Evolutionary conservation across 208 protist genomes (phyloP).

Genomic region (Crithidia sp.): DNA sequence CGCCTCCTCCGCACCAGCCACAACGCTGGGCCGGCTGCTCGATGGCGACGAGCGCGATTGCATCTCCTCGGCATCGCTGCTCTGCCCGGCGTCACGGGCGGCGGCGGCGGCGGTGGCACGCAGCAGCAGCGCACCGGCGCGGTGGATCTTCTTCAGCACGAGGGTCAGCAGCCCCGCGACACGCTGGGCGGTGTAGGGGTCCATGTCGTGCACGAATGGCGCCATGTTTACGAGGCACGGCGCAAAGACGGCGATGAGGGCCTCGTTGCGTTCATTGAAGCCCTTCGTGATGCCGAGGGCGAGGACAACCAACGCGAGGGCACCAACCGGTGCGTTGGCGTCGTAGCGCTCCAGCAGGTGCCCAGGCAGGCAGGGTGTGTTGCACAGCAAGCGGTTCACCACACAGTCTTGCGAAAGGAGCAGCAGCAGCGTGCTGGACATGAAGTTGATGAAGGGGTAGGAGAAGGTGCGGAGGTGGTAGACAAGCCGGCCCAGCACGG

Average conservation of each 20-base stretch:
- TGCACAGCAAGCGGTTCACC: conserved; percentile 57
- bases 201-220: conserved; percentile 70
- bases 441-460: conserved; percentile 82
- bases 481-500: conserved; percentile 42
- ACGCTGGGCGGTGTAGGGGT: conserved; percentile 69
- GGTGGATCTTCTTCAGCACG: conserved; percentile 56
- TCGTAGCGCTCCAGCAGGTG: conserved; percentile 43
- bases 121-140: conserved; percentile 22
- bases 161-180: conserved; percentile 51
- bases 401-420: conserved; percentile 77
- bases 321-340: conserved; percentile 29
- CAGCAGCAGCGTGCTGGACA: conserved; percentile 79
- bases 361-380: conserved; percentile 32
- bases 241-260: conserved; percentile 64
- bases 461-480: conserved; percentile 52
- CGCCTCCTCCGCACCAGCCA: conserved; percentile 17
- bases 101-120: neutral
- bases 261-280: conserved; percentile 71
- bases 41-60: neutral
- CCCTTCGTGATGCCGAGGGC: conserved; percentile 52
- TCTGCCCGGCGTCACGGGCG: neutral
- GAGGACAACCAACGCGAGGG: conserved; percentile 54
- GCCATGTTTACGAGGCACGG: conserved; percentile 74
- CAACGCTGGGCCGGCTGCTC: neutral
- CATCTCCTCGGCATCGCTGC: neutral